phyloP scores from a whole-genome alignment of 495 filamentous ascomycete species.

The Xylaria bambusicola region DNA sequence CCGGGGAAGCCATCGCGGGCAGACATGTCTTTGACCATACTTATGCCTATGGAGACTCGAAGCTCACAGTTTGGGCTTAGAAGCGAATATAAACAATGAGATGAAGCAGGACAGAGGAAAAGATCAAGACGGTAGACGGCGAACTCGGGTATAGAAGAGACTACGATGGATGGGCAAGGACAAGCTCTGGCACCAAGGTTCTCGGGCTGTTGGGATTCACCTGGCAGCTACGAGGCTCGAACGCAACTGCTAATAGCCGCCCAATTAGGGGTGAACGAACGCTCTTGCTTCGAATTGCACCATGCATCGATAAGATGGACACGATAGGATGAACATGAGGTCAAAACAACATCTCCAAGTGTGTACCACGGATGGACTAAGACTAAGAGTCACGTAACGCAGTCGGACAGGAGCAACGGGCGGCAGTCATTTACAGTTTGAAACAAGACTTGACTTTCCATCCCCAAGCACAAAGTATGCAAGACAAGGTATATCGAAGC shows the following conservation, averaged over 20 bases:
- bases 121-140: too few species aligned
- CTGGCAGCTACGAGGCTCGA: background rate
- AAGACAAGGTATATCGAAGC: background rate
- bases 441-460: too few species aligned
- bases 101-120: background rate
- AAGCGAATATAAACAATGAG: background rate
- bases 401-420: background rate
- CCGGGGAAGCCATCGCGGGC: background rate
- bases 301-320: background rate
- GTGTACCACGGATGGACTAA: background rate
- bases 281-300: conserved; percentile 6
- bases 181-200: background rate
- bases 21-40: background rate
- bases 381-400: background rate
- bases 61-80: background rate
- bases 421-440: too few species aligned
- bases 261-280: background rate
- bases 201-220: background rate
- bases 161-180: background rate
- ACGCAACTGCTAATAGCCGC: background rate
- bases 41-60: background rate
- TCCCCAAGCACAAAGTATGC: background rate
- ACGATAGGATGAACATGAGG: background rate
- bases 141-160: too few species aligned
- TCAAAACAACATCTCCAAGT: background rate